Conservation (phyloP, 2,329 filamentous ascomycete species). For the Conoideocrella luteorostrata region DNA sequence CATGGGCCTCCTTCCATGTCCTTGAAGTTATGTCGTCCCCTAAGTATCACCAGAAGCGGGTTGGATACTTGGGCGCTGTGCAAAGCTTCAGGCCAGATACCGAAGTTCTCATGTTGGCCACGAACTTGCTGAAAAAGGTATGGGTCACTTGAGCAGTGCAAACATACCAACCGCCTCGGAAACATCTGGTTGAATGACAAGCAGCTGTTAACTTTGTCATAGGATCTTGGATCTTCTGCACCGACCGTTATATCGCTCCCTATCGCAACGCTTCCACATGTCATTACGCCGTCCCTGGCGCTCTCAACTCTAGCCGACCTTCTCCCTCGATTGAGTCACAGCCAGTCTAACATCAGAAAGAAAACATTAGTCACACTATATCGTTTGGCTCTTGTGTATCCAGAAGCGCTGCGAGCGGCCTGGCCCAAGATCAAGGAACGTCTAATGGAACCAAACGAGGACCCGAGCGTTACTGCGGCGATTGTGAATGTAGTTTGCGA, state of each 20-base stretch:
- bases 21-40: slow-evolving; percentile 97
- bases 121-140: slow-evolving; percentile 92
- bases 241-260: slow-evolving; percentile 78
- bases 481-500: slow-evolving; percentile 98
- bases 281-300: slow-evolving; percentile 87
- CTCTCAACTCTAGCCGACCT: slow-evolving; percentile 84
- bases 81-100: slow-evolving; percentile 95
- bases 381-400: slow-evolving; percentile 89
- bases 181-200: neutral
- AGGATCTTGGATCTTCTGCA: slow-evolving; percentile 66
- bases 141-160: no score
- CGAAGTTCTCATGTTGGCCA: slow-evolving; percentile 94
- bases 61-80: slow-evolving; percentile 89
- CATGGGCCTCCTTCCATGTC: slow-evolving; percentile 97
- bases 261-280: slow-evolving; percentile 83
- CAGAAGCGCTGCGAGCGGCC: slow-evolving; percentile 81
- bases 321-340: slow-evolving; percentile 79
- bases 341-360: slow-evolving; percentile 78
- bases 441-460: slow-evolving; percentile 82
- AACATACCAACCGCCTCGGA: neutral
- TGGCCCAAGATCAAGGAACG: slow-evolving; percentile 98
- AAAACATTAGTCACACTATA: slow-evolving; percentile 96
- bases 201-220: neutral
- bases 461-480: slow-evolving; percentile 87
- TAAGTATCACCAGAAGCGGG: slow-evolving; percentile 91